Evolutionary conservation across 768 basidiomycete species (phyloP).

Genomic region (Strobilomyces echinocephalus): DNA sequence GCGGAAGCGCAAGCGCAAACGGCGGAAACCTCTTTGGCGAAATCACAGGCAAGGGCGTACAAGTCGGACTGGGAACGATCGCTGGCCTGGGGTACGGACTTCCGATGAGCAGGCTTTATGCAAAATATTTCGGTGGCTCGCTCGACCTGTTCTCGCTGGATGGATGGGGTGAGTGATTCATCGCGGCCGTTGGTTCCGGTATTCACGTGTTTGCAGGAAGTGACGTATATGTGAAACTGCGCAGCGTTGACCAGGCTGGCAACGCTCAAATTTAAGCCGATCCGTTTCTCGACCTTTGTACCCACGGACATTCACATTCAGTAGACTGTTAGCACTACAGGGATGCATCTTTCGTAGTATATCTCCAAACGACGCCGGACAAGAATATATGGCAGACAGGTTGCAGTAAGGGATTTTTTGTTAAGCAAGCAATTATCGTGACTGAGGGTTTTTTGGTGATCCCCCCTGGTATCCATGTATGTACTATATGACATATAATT

Average conservation of each 20-base stretch:
- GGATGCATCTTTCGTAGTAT: not conserved
- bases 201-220: conserved; percentile 31
- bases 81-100: conserved; percentile 86
- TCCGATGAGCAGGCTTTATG: conserved; percentile 74
- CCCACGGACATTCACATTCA: not conserved
- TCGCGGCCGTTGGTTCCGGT: not conserved
- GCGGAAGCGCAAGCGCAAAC: conserved; percentile 36
- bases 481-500: too few species aligned
- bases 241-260: conserved; percentile 49
- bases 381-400: not conserved
- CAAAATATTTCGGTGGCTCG: conserved; percentile 83
- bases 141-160: conserved; percentile 77
- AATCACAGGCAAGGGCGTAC: conserved; percentile 71
- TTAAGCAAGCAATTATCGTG: too few species aligned
- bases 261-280: conserved; percentile 42
- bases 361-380: not conserved
- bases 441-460: too few species aligned
- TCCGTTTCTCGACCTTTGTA: not conserved
- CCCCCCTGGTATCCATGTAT: too few species aligned
- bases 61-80: conserved; percentile 82
- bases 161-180: conserved; percentile 63
- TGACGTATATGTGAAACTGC: conserved; percentile 51
- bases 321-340: not conserved
- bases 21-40: conserved; percentile 65
- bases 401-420: not conserved